phyloP scores from a whole-genome alignment of 2,329 filamentous ascomycete genomes.

The Calcarisporium arbuscula region DNA sequence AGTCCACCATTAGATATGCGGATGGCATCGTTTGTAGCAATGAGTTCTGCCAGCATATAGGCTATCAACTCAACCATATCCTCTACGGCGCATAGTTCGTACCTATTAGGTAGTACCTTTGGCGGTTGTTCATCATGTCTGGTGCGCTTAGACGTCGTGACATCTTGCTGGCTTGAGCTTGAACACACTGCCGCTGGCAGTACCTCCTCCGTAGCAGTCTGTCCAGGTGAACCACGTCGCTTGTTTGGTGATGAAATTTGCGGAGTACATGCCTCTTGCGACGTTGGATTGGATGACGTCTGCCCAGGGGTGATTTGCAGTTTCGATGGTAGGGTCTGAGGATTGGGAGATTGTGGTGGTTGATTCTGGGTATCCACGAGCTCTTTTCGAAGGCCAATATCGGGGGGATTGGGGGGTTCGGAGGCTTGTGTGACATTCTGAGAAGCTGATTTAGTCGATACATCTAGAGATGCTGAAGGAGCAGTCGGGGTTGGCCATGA shows the following conservation, averaged over 20 bases:
- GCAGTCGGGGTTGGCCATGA: slow-evolving; percentile 16
- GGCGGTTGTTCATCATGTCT: slow-evolving; percentile 43
- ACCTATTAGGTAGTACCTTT: slow-evolving; percentile 62
- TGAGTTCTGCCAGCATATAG: slow-evolving; percentile 92
- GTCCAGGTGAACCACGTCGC: slow-evolving; percentile 21
- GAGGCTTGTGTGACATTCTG: too few species aligned
- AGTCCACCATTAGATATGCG: slow-evolving; percentile 67
- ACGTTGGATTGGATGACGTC: slow-evolving; percentile 16
- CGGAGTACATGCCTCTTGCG: slow-evolving; percentile 26
- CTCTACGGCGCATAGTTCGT: slow-evolving; percentile 75
- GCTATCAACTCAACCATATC: slow-evolving; percentile 88
- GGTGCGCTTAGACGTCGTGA: slow-evolving; percentile 43
- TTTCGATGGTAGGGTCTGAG: not conserved
- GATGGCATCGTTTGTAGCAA: slow-evolving; percentile 89
- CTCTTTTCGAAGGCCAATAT: slow-evolving; percentile 19
- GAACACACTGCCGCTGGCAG: not conserved
- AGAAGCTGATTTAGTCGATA: too few species aligned
- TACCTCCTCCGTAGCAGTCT: not conserved
- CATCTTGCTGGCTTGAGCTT: not conserved
- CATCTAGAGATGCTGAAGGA: too few species aligned
- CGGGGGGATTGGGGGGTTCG: slow-evolving; percentile 16
- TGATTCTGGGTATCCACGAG: slow-evolving; percentile 10
- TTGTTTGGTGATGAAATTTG: slow-evolving; percentile 26
- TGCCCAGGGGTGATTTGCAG: not conserved
- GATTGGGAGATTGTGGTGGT: slow-evolving; percentile 2